These are phyloP conservation scores for Fusarium coicis DNA, from an alignment of 2,329 filamentous ascomycete species.

Conservation along the genomic window DNA sequence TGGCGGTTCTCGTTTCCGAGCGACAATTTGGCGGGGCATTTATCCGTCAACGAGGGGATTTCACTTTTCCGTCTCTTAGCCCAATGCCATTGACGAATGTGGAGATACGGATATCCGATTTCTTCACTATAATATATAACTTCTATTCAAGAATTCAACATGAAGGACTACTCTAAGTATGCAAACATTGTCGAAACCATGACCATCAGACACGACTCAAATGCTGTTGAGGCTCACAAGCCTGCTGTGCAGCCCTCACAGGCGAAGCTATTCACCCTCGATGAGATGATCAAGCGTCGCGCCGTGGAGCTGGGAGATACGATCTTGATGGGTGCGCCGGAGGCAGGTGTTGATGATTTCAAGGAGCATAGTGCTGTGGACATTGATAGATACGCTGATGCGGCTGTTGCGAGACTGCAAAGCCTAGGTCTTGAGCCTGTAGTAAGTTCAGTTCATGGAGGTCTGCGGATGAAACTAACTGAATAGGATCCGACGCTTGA, in stretches of 20 bases:
- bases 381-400: conserved; percentile 37
- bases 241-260: conserved; percentile 6
- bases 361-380: conserved; percentile 35
- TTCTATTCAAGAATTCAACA: background rate
- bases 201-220: conserved; percentile 40
- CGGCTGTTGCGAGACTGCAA: conserved; percentile 30
- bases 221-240: conserved; percentile 6
- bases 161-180: accelerated
- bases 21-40: background rate
- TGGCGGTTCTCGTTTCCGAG: conserved; percentile 1
- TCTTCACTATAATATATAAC: conserved; percentile 8
- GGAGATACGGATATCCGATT: conserved; percentile 12
- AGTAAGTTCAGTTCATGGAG: background rate
- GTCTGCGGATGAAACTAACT: background rate
- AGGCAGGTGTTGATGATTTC: conserved; percentile 26
- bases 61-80: conserved; percentile 11
- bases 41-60: conserved; percentile 21
- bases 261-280: conserved; percentile 33
- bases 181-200: background rate
- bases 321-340: conserved; percentile 24
- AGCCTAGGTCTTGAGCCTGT: conserved; percentile 26
- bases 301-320: conserved; percentile 25
- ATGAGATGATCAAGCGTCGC: conserved; percentile 34
- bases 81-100: background rate
- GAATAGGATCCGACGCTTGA: conserved; percentile 19